Base-by-base conservation (phyloP, 1,284 basidiomycete genomes). In the Coniferiporia weirii region DNA sequence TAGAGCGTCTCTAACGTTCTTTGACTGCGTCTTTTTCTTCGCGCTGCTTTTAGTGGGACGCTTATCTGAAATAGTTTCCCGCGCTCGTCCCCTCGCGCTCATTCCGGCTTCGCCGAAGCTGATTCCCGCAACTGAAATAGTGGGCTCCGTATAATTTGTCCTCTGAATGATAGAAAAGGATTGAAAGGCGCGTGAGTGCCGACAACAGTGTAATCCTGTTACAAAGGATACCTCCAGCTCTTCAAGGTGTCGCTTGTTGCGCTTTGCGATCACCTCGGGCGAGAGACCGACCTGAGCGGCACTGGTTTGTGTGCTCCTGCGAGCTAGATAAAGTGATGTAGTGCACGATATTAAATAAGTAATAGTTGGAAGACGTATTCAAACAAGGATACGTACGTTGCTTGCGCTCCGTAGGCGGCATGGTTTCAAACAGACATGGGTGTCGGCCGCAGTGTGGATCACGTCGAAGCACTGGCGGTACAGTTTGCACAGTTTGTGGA, bases 21-120 rank as follows among this genome's bases (percentile, higher is more conserved):
- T 87, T 17, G 81, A 87, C n/a, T 87, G 85, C 68, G 89, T 91
- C 73, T 88, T 91, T 76, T 83, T 85, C 67, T 75, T 80, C 52
- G 77, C 76, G 9, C 76, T 75, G 59, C 80, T 73, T 56, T 69
- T 66, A 60, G 68, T 68, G 6, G 67, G 64, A 22, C 83, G 80
- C 73, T 87, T 87, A 76, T 90, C 87, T 46, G 87, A 89, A 55
- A 89, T 84, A 15, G 82, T 82, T 66, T 87, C 82, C 48, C 89
- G 76, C 48, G 86, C 85, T 19, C 85, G 82, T 51, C 85, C 83
- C 69, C 87, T 88, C 7, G 80, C 69, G 7, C 70, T 68, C 63
- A 76, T 76, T 1, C 67, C 71, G 19, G 67, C 68, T 53, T 70
- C 74, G 38, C 67, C 69, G 19, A 45, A 52, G 3, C 32, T 38